These are phyloP conservation scores for Ophiobolus disseminans DNA, from an alignment of 2,329 filamentous ascomycete species.

Conservation along the genomic window DNA sequence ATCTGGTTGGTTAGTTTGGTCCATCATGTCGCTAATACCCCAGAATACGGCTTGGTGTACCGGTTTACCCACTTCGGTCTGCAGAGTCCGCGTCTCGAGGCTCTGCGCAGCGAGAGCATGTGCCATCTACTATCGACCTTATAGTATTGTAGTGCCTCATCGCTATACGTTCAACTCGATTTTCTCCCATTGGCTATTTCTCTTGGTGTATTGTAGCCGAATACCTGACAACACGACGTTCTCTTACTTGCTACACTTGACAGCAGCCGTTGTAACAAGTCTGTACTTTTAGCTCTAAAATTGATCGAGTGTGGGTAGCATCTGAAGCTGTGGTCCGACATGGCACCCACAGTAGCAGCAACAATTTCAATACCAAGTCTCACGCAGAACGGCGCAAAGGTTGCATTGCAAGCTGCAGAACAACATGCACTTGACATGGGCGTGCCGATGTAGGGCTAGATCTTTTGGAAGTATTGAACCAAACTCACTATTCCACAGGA, in stretches of 20 bases:
- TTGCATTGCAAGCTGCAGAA: conserved; percentile 30
- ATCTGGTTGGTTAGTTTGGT: not conserved
- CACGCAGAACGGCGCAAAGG: conserved; percentile 29
- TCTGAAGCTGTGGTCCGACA: conserved; percentile 1
- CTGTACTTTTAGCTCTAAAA: too few relatives aligned
- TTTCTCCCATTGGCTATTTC: not conserved
- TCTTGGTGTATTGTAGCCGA: conserved; percentile 5
- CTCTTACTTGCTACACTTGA: not conserved
- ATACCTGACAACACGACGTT: not conserved
- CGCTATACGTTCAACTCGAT: not conserved
- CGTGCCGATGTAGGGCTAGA: conserved; percentile 35
- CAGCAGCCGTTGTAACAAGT: too few relatives aligned
- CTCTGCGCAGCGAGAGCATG: not conserved
- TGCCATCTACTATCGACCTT: conserved; percentile 7
- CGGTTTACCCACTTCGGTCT: conserved; percentile 9
- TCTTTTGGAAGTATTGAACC: not conserved
- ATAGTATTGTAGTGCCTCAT: conserved; percentile 5
- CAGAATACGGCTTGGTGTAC: conserved; percentile 1
- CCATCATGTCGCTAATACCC: not conserved
- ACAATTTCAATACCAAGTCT: conserved; percentile 22
- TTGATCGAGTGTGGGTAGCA: not conserved
- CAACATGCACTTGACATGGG: conserved; percentile 27
- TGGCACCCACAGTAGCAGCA: conserved; percentile 8
- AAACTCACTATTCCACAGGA: not conserved
- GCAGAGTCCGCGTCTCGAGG: not conserved